A percentile compares a stretch with the other conserved stretches of the same genome.
Evolutionary conservation across 1,284 basidiomycete species (phyloP).

Genomic region (Cystobasidiaceae sp.): DNA sequence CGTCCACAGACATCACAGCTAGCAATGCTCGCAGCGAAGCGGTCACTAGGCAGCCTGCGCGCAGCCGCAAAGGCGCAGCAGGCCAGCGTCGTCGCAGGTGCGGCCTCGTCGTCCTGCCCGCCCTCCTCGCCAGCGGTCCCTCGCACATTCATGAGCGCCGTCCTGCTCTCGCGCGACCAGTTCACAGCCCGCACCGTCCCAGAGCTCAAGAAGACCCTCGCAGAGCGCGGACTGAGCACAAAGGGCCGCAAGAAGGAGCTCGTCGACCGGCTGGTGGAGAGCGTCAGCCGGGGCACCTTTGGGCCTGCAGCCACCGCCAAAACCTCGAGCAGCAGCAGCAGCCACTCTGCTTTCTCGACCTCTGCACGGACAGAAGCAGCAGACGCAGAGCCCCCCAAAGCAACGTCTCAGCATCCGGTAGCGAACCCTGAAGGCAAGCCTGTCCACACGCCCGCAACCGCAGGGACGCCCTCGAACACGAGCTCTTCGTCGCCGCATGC

Average conservation of each 20-base stretch:
- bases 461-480: too few species aligned
- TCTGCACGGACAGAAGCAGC: background rate
- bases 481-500: too few species aligned
- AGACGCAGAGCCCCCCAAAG: background rate
- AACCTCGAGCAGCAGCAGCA: background rate
- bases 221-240: slow-evolving; percentile 26
- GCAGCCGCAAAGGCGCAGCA: slow-evolving; percentile 9
- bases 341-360: slow-evolving; percentile 16
- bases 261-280: slow-evolving; percentile 18
- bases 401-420: background rate
- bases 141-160: slow-evolving; percentile 19
- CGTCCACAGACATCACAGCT: background rate
- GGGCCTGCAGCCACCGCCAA: background rate
- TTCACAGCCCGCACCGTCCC: slow-evolving; percentile 14
- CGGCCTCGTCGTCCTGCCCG: background rate
- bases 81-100: background rate
- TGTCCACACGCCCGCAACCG: background rate
- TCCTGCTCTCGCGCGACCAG: slow-evolving; percentile 20
- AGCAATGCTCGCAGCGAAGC: slow-evolving; percentile 24
- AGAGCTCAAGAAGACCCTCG: slow-evolving; percentile 14
- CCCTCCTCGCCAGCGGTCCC: background rate
- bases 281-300: slow-evolving; percentile 3
- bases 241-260: slow-evolving; percentile 15
- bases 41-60: slow-evolving; percentile 26
- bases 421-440: background rate